phyloP scores from a whole-genome alignment of 768 basidiomycete species.

The Collybia sp. region DNA sequence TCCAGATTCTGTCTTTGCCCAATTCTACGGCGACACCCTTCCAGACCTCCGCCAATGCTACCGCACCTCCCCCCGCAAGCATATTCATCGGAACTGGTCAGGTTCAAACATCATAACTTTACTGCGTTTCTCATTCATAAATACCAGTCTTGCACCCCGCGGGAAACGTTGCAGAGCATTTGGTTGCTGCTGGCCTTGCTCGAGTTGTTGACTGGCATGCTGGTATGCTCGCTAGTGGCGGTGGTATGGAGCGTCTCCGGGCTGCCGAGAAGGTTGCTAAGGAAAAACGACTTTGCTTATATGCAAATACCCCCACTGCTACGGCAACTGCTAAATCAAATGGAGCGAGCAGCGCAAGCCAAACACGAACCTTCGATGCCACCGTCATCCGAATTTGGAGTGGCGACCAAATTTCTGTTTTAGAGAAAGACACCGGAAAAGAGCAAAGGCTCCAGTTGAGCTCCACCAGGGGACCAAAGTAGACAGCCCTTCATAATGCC shows the following conservation, averaged over 20 bases:
- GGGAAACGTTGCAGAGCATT: slow-evolving; percentile 90
- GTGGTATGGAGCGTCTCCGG: slow-evolving; percentile 85
- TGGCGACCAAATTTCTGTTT: slow-evolving; percentile 83
- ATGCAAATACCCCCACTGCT: slow-evolving; percentile 47
- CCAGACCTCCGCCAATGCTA: slow-evolving; percentile 48
- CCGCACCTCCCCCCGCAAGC: slow-evolving; percentile 63
- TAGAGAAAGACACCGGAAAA: slow-evolving; percentile 65
- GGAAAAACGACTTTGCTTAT: slow-evolving; percentile 67
- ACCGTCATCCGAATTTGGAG: slow-evolving; percentile 87
- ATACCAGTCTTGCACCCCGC: slow-evolving; percentile 77
- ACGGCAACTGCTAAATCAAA: slow-evolving; percentile 42
- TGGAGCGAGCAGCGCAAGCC: slow-evolving; percentile 37
- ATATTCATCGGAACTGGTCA: slow-evolving; percentile 84
- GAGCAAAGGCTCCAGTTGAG: slow-evolving; percentile 86
- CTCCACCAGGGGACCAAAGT: slow-evolving; percentile 86
- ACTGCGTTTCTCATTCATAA: slow-evolving; percentile 3
- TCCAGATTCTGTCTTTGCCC: slow-evolving; percentile 77
- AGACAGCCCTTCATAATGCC: slow-evolving; percentile 5
- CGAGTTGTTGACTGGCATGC: slow-evolving; percentile 98
- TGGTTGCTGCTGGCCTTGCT: slow-evolving; percentile 81
- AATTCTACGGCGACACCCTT: slow-evolving; percentile 78
- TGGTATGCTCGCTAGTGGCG: slow-evolving; percentile 80
- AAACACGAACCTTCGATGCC: slow-evolving; percentile 64
- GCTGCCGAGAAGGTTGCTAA: slow-evolving; percentile 80
- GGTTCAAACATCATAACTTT: neutral